Conservation (phyloP, 352 stramenopile species). For the Peronospora belbahrii region DNA sequence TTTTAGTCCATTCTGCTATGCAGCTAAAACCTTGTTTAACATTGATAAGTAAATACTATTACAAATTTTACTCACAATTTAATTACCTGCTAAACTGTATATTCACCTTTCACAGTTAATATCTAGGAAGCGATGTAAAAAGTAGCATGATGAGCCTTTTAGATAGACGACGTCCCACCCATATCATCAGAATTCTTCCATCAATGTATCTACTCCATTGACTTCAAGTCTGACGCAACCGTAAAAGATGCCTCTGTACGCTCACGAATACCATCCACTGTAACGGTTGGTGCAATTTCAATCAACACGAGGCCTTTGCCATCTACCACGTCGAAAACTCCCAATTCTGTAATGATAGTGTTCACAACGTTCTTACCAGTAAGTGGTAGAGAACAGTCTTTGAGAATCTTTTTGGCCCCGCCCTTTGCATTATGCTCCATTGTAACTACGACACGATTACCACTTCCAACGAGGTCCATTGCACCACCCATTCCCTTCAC, state of each 20-base stretch:
- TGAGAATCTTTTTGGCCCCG: conserved; percentile 91
- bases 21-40: no score
- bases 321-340: conserved; percentile 67
- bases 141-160: no score
- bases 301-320: conserved; percentile 76
- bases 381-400: conserved; percentile 89
- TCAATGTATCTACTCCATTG: conserved; percentile 36
- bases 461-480: conserved; percentile 94
- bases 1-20: no score
- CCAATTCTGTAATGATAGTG: conserved; percentile 90
- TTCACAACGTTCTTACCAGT: conserved; percentile 93
- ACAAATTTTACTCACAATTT: no score
- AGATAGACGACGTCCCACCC: no score
- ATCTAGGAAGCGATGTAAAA: neutral
- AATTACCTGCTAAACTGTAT: no score
- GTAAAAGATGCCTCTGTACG: conserved; percentile 79
- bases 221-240: conserved; percentile 47
- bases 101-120: no score
- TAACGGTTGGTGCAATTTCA: conserved; percentile 81
- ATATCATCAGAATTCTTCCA: neutral
- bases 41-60: no score
- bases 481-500: conserved; percentile 96
- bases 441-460: conserved; percentile 92
- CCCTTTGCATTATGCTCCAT: conserved; percentile 96
- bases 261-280: conserved; percentile 69